phyloP scores from a whole-genome alignment of 306 rosid species.

The Casuarina cunninghamiana region DNA sequence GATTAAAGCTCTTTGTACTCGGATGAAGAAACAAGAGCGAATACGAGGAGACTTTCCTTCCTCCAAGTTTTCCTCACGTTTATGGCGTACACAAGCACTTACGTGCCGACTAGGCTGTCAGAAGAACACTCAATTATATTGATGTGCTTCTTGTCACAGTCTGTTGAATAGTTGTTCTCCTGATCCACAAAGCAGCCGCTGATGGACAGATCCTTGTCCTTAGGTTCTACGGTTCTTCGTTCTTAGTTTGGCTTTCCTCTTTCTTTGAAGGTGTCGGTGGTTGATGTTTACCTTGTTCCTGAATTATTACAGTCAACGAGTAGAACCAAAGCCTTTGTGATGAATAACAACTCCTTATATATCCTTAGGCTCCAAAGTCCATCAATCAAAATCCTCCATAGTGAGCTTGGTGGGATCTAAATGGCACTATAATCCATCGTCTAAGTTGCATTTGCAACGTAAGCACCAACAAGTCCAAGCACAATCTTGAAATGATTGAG shows the following conservation, averaged over 20 bases:
- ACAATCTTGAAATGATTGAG: neutral
- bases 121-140: too few relatives aligned
- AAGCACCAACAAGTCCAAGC: neutral
- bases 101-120: too few relatives aligned
- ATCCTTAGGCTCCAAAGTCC: neutral
- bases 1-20: constrained; percentile 3
- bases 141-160: too few relatives aligned
- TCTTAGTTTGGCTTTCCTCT: too few relatives aligned
- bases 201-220: too few relatives aligned
- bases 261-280: too few relatives aligned
- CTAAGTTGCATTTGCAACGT: neutral
- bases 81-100: too few relatives aligned
- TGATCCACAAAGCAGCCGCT: neutral
- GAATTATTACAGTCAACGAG: too few relatives aligned
- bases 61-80: neutral
- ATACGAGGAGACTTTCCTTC: neutral
- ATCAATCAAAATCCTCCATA: constrained; percentile 13
- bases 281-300: too few relatives aligned
- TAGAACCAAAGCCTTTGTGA: too few relatives aligned
- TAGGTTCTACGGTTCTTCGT: too few relatives aligned
- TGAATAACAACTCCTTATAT: neutral
- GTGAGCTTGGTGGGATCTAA: neutral
- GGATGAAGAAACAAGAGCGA: neutral
- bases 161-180: too few relatives aligned
- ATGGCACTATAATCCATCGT: neutral